Evolutionary conservation across 1,284 basidiomycete species (phyloP).

Genomic region (Cutaneotrichosporon sp.): DNA sequence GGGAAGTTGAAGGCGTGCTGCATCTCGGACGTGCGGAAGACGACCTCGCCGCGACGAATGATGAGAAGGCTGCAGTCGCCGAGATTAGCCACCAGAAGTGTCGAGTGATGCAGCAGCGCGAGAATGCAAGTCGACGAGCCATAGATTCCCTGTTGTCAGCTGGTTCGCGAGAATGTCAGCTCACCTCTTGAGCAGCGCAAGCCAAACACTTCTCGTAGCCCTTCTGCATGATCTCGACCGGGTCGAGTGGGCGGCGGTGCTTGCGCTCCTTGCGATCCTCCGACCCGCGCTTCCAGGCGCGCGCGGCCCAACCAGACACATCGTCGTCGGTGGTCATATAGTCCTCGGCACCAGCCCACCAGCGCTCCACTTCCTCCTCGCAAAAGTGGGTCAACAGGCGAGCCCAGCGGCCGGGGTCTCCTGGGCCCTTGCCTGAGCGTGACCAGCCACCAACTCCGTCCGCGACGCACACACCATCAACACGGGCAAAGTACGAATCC

Average conservation of each 20-base stretch:
- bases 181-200: slow-evolving; percentile 54
- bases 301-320: slow-evolving; percentile 24
- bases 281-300: slow-evolving; percentile 23
- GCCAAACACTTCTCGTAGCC: slow-evolving; percentile 60
- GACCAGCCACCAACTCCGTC: slow-evolving; percentile 55
- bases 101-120: slow-evolving; percentile 65
- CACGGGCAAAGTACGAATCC: slow-evolving; percentile 52
- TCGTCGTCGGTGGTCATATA: slow-evolving; percentile 30
- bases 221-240: slow-evolving; percentile 61
- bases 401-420: slow-evolving; percentile 49
- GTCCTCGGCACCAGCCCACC: slow-evolving; percentile 44
- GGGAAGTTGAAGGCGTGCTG: slow-evolving; percentile 96
- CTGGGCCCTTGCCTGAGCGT: slow-evolving; percentile 37
- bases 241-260: slow-evolving; percentile 52
- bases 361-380: slow-evolving; percentile 43
- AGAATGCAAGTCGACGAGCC: slow-evolving; percentile 61
- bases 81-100: slow-evolving; percentile 84
- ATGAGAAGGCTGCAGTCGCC: slow-evolving; percentile 91
- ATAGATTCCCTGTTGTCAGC: slow-evolving; percentile 54
- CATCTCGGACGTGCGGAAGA: slow-evolving; percentile 90
- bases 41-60: slow-evolving; percentile 72
- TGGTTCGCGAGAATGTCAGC: slow-evolving; percentile 9
- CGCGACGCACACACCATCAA: slow-evolving; percentile 52
- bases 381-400: slow-evolving; percentile 53
- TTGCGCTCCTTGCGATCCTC: slow-evolving; percentile 10